Base-by-base conservation (phyloP, 1,284 basidiomycete genomes). In the Cryptococcus sp. region DNA sequence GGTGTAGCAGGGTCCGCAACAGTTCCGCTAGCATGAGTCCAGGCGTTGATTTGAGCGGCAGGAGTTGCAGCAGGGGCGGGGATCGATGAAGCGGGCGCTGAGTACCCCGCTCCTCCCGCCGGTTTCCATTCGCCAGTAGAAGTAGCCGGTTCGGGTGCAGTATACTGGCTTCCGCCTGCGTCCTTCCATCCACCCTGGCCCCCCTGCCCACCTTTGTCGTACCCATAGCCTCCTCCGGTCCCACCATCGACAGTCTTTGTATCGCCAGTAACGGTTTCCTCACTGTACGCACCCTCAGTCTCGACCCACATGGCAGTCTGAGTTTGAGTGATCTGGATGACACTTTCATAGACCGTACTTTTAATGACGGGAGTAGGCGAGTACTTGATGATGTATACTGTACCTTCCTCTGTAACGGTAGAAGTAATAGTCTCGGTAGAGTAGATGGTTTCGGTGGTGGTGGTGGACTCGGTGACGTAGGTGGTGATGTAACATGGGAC, bases 401-500 rank as follows among this genome's bases (percentile, higher is more conserved):
- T 67, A 24, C 64, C 64, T 48, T 60, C 47, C 31, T 59, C 50
- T 9, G 63, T 69, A n/a, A 60, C 36, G 16, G 66, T 69, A n/a
- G 60, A 61, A 3, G 62, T 66, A 28, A 66, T 54, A 14, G 60
- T 67, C 21, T 64, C 56, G 34, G 64, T 66, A 19, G 61, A 64
- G 52, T 69, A 69, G n/a, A 64, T 46, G 7, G 67, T 67, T 18
- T 49, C 46, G 3, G 59, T 62, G 18, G 50, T 50, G 5, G 66
- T 69, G 16, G 53, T 50, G 10, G 55, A 57, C 45, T 64, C 46
- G 16, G 65, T 69, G 23, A 65, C 46, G 45, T 55, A 63, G 11
- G 60, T 62, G n/a, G 66, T 67, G 23, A 62, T 59, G 44, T 64
- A 65, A 40, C 67, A 69, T 11, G 67, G 67, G 22, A 69, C 63